Evolutionary conservation across 176 grass and related monocot species (phyloP), one percentile per base, ranked within the genome.

Genomic region (Bolboschoenus planiculmis): DNA sequence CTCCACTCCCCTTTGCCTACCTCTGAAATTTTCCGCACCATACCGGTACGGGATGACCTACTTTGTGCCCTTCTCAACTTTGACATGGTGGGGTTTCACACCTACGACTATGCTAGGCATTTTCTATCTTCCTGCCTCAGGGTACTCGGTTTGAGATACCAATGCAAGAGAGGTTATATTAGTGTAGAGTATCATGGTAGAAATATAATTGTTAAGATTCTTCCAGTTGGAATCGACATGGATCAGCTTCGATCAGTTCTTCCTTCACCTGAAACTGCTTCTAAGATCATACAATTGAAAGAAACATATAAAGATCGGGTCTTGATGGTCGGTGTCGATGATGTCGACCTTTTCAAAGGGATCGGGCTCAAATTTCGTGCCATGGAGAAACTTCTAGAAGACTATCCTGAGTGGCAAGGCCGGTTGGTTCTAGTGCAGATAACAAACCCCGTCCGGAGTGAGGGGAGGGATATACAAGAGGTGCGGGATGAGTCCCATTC

Each of bases 31-130:
- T 88, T 93, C 35, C 36, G 33, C 30, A 33, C 51, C 80, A 83
- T 82, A 48, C 80, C 84, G 4, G 42, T 88, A 33, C 26, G 58
- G 0, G 56, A 88, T 0, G 88, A 82, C 0, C 80, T 93, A 50
- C 50, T 93, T 60, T 65, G 84, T 0, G 83, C 65, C 0, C 81
- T 93, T 20, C 88, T 93, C 50, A 88, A 90, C 74, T 80, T 82
- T 13, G 83, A 92, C 62, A 83, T 89, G 57, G 62, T 92, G 2
- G 85, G 90, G 7, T 89, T 92, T 81, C 91, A 90, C 21, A 93
- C 76, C 13, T 65, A 55, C 10, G 85, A 88, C 65, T 90, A 93
- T 42, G 75, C 67, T 0, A 56, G 57, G 14, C 64, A 90, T 50
- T 88, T 93, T 77, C 42, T 84, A 6, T 50, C 51, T 0, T 58